Conservation (phyloP, 2,329 filamentous ascomycete species). For the Fusarium sp. region DNA sequence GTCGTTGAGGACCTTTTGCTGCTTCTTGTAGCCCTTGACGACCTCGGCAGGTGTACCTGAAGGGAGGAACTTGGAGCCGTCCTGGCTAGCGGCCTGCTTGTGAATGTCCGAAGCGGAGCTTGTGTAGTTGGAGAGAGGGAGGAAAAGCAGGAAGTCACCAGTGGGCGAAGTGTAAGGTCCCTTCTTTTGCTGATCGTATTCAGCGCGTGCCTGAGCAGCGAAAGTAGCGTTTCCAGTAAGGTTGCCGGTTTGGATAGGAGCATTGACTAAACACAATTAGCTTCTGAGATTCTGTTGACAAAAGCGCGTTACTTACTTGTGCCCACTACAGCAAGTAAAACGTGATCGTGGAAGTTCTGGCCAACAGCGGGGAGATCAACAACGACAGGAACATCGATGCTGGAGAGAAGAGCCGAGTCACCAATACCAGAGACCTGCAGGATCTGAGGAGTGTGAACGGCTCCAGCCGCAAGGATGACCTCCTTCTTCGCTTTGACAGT, state of each 20-base stretch:
- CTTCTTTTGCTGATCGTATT: constrained; percentile 16
- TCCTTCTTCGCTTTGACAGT: constrained; percentile 46
- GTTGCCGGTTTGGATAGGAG: constrained; percentile 15
- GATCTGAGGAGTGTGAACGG: constrained; percentile 55
- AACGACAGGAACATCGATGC: constrained; percentile 53
- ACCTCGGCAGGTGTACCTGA: constrained; percentile 22
- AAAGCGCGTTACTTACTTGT: background rate
- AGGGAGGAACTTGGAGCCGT: constrained; percentile 18
- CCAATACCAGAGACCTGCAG: constrained; percentile 64
- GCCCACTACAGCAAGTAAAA: constrained; percentile 5
- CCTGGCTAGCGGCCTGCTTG: constrained; percentile 8
- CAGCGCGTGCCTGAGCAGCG: constrained; percentile 16
- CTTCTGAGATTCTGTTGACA: fast-evolving
- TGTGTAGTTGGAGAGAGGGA: constrained; percentile 28
- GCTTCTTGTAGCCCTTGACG: constrained; percentile 23
- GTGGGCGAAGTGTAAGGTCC: constrained; percentile 26
- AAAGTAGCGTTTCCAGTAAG: constrained; percentile 32
- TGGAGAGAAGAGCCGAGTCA: constrained; percentile 47
- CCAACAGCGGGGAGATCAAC: constrained; percentile 61
- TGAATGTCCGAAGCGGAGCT: constrained; percentile 7
- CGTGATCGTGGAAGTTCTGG: constrained; percentile 57
- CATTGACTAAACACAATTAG: constrained; percentile 9
- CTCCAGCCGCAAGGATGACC: constrained; percentile 55
- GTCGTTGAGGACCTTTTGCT: constrained; percentile 27
- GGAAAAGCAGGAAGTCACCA: constrained; percentile 27